Conservation (phyloP, 495 filamentous ascomycete genomes). For the Rostrohypoxylon terebratum region DNA sequence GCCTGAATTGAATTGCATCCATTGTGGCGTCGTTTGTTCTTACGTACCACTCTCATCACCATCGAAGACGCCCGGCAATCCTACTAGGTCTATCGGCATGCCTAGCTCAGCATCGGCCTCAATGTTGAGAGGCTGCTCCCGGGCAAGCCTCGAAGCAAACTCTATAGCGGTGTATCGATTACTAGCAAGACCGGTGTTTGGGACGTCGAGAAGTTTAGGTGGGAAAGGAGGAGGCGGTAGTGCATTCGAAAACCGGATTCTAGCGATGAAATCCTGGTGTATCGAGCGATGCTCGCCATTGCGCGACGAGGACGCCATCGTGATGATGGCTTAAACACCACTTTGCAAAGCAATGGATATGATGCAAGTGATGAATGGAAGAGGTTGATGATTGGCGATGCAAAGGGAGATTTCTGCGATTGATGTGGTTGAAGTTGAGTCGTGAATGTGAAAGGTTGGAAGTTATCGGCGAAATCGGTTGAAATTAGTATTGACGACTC, state of each 20-base stretch:
- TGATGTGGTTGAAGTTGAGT: not conserved
- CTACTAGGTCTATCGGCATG: conserved; percentile 95
- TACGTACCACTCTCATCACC: conserved; percentile 93
- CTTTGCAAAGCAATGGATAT: not conserved
- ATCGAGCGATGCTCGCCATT: conserved; percentile 70
- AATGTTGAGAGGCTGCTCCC: conserved; percentile 93
- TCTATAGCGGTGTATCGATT: conserved; percentile 86
- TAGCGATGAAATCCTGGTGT: conserved; percentile 96
- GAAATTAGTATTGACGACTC: not conserved
- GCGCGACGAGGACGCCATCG: conserved; percentile 60
- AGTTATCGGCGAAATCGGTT: not conserved
- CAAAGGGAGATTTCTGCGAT: not conserved
- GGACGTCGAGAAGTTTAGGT: conserved; percentile 96
- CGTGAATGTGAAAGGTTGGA: not conserved
- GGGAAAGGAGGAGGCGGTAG: conserved; percentile 92
- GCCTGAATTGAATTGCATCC: not conserved
- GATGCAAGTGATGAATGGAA: not conserved
- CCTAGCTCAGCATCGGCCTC: conserved; percentile 97
- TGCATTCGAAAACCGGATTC: conserved; percentile 92
- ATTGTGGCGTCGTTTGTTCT: not conserved
- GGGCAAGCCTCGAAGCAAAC: conserved; percentile 86
- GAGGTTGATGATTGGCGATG: not conserved
- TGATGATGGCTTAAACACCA: conserved; percentile 31
- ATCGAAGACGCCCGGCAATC: conserved; percentile 92
- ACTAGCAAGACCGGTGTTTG: conserved; percentile 84